These are phyloP conservation scores for Apiospora hydei DNA, from an alignment of 2,329 filamentous ascomycete species.

Conservation along the genomic window DNA sequence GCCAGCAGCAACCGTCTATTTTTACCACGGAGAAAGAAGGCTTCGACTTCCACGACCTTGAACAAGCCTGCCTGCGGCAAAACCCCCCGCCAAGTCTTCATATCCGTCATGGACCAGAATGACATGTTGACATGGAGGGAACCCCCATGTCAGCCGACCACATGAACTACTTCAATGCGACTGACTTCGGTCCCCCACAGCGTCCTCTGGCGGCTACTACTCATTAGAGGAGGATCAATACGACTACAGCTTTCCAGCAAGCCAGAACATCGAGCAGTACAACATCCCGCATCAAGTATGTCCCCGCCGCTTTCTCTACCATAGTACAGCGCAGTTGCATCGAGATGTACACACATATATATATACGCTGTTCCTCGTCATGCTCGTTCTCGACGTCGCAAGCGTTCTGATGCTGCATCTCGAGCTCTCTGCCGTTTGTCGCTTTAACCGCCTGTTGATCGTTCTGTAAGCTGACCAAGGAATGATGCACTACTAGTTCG, in stretches of 20 bases:
- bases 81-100: background rate
- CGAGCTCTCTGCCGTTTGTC: background rate
- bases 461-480: background rate
- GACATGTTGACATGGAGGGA: constrained; percentile 23
- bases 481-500: constrained; percentile 11
- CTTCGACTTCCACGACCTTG: background rate
- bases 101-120: constrained; percentile 22
- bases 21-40: background rate
- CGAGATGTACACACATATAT: background rate
- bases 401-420: background rate
- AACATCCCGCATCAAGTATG: constrained; percentile 8
- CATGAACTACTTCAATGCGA: constrained; percentile 23
- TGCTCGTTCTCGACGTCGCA: background rate
- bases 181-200: constrained; percentile 22
- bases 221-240: constrained; percentile 21
- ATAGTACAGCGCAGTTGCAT: background rate
- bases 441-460: background rate
- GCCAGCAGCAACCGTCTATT: background rate
- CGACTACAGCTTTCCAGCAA: constrained; percentile 16
- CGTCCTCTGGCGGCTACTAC: constrained; percentile 22
- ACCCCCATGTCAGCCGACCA: constrained; percentile 22
- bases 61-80: background rate
- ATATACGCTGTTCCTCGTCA: background rate
- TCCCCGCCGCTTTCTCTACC: background rate
- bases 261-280: constrained; percentile 8